Evolutionary conservation across 2,329 filamentous ascomycete genomes (phyloP).

Genomic region (Seiridium unicorne): DNA sequence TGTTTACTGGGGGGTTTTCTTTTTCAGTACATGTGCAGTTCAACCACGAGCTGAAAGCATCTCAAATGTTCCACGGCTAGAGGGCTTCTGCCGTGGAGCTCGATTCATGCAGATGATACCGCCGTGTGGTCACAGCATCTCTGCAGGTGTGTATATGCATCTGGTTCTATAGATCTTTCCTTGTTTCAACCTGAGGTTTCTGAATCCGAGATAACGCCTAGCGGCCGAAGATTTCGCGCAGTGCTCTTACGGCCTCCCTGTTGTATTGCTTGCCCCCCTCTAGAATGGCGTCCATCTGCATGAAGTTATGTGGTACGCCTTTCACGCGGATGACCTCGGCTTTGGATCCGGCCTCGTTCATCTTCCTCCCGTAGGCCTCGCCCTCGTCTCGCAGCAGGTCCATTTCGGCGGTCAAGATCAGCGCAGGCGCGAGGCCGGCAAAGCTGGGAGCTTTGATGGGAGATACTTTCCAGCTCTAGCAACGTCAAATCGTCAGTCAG

Average conservation of each 20-base stretch:
- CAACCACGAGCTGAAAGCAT: too few species aligned
- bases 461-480: neutral
- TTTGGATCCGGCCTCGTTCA: constrained; percentile 2
- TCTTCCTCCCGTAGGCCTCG: neutral
- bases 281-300: neutral
- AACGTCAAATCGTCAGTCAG: neutral
- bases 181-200: too few species aligned
- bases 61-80: too few species aligned
- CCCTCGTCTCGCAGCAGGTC: constrained; percentile 1
- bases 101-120: too few species aligned
- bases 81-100: too few species aligned
- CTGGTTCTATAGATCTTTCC: too few species aligned
- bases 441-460: neutral
- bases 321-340: constrained; percentile 2
- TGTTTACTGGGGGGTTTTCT: too few species aligned
- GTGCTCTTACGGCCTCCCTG: neutral
- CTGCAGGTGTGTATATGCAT: too few species aligned
- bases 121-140: too few species aligned
- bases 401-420: constrained; percentile 3
- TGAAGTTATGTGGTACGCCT: constrained; percentile 3
- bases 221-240: neutral
- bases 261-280: neutral
- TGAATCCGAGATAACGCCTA: too few species aligned
- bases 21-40: too few species aligned
- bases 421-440: neutral